Conservation (phyloP, 129 eudicot genomes). For the Kitagawia praeruptora region DNA sequence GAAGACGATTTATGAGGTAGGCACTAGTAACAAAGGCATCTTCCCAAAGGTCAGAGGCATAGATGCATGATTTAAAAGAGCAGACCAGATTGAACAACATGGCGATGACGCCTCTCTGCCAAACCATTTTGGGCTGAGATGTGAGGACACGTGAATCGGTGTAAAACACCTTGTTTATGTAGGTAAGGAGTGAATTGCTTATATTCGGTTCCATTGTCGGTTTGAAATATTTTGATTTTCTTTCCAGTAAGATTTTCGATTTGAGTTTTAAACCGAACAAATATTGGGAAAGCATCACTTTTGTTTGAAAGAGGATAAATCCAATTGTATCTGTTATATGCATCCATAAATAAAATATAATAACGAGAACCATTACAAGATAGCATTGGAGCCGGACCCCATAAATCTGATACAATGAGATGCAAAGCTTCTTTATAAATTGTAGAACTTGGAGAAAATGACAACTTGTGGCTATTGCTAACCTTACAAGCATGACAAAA, state of each 20-base stretch:
- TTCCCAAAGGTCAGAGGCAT: background rate
- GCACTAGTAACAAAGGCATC: background rate
- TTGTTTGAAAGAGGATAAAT: no score
- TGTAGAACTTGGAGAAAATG: no score
- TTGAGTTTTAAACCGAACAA: background rate
- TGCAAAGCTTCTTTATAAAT: no score
- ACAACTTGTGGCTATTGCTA: no score
- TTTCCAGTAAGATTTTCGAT: background rate
- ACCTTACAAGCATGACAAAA: background rate
- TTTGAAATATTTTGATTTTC: background rate
- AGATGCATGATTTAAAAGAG: background rate
- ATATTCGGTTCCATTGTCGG: background rate
- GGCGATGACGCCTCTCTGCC: background rate
- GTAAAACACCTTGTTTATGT: background rate
- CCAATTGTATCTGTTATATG: no score
- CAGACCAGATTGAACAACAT: background rate
- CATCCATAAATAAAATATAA: no score
- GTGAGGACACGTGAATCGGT: background rate
- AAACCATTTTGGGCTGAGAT: background rate
- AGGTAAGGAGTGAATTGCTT: background rate
- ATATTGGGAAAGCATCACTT: background rate
- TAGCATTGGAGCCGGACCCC: no score
- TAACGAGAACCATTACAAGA: no score
- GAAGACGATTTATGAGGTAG: no score
- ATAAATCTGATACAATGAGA: no score